Conservation (phyloP, 305 asterid genomes). For the Fraxinus ornus region DNA sequence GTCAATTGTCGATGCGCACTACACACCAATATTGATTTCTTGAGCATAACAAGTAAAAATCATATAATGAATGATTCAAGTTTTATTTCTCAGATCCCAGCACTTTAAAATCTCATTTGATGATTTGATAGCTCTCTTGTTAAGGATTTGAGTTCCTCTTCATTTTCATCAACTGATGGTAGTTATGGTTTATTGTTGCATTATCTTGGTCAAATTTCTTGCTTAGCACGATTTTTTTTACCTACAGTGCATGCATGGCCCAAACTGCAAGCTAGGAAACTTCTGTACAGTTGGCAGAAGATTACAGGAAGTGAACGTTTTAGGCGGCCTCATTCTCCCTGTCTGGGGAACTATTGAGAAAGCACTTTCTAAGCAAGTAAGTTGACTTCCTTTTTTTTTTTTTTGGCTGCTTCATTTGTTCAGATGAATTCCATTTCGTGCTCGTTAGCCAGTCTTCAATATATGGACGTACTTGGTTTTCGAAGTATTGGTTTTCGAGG, state of each 20-base stretch:
- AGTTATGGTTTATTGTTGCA: constrained; percentile 8
- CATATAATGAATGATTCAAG: neutral
- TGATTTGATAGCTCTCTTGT: neutral
- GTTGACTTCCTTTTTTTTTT: neutral
- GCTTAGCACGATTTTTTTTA: constrained; percentile 31
- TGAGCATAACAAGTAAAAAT: neutral
- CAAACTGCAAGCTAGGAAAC: constrained; percentile 76
- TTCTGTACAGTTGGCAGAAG: constrained; percentile 92
- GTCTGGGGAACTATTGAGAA: constrained; percentile 97
- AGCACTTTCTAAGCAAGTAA: constrained; percentile 92
- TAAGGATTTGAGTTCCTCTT: neutral
- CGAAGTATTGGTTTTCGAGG: neutral
- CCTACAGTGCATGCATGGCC: constrained; percentile 98
- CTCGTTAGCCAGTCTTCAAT: neutral
- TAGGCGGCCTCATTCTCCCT: constrained; percentile 98
- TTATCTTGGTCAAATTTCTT: neutral
- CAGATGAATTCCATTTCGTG: neutral
- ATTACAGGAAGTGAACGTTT: constrained; percentile 86
- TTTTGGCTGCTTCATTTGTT: neutral
- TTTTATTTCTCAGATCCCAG: neutral
- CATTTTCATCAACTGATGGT: neutral
- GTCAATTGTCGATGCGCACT: neutral
- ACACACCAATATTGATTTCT: neutral
- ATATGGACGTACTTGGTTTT: neutral
- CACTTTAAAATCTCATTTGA: neutral